A percentile compares a stretch with the other conserved stretches of the same genome.
Evolutionary conservation across 129 eudicot species (phyloP).

Genomic region (Lactuca sativa): DNA sequence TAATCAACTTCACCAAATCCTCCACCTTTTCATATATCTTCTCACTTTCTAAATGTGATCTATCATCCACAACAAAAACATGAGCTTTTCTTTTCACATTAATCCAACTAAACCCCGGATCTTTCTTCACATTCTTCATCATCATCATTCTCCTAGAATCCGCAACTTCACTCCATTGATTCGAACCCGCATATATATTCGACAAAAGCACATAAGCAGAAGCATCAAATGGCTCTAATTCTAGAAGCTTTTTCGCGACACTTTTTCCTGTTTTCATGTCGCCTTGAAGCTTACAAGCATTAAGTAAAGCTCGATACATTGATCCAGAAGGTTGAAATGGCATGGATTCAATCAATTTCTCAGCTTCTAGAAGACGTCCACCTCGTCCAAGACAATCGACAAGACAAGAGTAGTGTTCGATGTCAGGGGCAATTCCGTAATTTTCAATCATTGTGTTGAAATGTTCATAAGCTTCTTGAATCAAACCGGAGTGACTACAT

Average conservation of each 20-base stretch:
- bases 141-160: slow-evolving; percentile 41
- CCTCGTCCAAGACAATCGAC: slow-evolving; percentile 49
- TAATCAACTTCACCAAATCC: slow-evolving; percentile 38
- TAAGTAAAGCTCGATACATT: slow-evolving; percentile 47
- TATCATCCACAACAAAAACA: slow-evolving; percentile 51
- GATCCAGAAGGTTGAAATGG: slow-evolving; percentile 47
- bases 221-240: slow-evolving; percentile 44
- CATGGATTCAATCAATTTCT: slow-evolving; percentile 39
- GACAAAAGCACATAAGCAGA: slow-evolving; percentile 49
- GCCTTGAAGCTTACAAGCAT: slow-evolving; percentile 49
- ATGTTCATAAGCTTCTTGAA: slow-evolving; percentile 36
- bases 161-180: slow-evolving; percentile 48
- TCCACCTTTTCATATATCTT: slow-evolving; percentile 35
- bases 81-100: slow-evolving; percentile 38
- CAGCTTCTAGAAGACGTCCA: slow-evolving; percentile 48
- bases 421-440: slow-evolving; percentile 42
- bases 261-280: slow-evolving; percentile 50
- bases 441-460: slow-evolving; percentile 36
- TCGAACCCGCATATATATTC: slow-evolving; percentile 41
- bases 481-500: slow-evolving; percentile 51
- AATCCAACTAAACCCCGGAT: slow-evolving; percentile 55
- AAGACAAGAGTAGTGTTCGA: slow-evolving; percentile 53
- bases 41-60: slow-evolving; percentile 36
- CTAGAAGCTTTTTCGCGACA: slow-evolving; percentile 43
- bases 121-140: slow-evolving; percentile 44